Percentiles rank a stretch among this genome's conserved stretches.
These are phyloP conservation scores for Salix dunnii DNA, from an alignment of 345 rosid species.

Conservation along the genomic window DNA sequence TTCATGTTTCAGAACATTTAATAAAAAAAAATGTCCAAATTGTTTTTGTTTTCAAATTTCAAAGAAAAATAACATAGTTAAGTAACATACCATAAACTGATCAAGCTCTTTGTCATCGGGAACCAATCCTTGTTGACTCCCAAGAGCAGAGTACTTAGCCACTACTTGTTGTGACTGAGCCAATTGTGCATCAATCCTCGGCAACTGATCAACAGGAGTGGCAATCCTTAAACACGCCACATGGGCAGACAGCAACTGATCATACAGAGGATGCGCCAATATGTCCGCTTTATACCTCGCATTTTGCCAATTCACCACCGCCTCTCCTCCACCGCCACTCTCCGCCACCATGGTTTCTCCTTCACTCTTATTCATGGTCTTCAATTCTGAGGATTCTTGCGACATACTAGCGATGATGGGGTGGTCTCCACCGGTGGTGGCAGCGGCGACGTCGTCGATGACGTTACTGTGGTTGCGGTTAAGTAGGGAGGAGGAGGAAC, in stretches of 20 bases:
- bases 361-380: slow-evolving; percentile 34
- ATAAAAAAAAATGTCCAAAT: not conserved
- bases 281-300: slow-evolving; percentile 87
- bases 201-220: slow-evolving; percentile 92
- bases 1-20: not conserved
- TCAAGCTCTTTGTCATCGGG: slow-evolving; percentile 89
- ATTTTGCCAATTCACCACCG: slow-evolving; percentile 73
- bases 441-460: slow-evolving; percentile 50
- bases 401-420: slow-evolving; percentile 45
- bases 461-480: slow-evolving; percentile 51
- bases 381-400: slow-evolving; percentile 47
- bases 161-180: slow-evolving; percentile 95
- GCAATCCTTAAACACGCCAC: slow-evolving; percentile 87
- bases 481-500: slow-evolving; percentile 47
- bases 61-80: not conserved
- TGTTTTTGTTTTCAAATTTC: not conserved
- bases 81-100: slow-evolving; percentile 78
- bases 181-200: slow-evolving; percentile 92
- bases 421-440: slow-evolving; percentile 20
- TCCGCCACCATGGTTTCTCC: slow-evolving; percentile 32
- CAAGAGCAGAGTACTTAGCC: slow-evolving; percentile 73
- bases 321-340: slow-evolving; percentile 39
- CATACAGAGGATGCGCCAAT: slow-evolving; percentile 81
- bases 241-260: slow-evolving; percentile 87
- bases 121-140: slow-evolving; percentile 53